Base-by-base conservation (phyloP, 169 alveolate genomes). In the Blepharisma undulans region DNA sequence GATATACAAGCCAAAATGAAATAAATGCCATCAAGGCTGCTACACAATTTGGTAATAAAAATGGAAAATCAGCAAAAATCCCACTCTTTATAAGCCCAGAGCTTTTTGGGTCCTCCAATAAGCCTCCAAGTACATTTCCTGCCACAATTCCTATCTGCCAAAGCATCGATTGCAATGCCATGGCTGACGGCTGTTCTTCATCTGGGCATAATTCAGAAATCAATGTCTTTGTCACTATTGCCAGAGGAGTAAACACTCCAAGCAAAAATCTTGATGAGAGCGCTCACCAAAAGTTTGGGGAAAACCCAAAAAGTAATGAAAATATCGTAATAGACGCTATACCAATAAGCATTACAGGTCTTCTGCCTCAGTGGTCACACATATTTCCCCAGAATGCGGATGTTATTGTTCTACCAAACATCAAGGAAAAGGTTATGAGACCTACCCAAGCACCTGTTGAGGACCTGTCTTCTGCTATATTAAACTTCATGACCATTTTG, bases 41-140 rank as follows among this genome's bases (percentile, higher is more conserved):
- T 32, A 82, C 25, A 29, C 22, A 36, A 19, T 82, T 82, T 18
- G 89, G 89, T 34, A 82, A 32, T 33, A 82, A 29, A 59, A 36
- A 82, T n/a, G 89, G 89, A 59, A n/a, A 48, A 4, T 82, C 76
- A 59, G 25, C 34, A 34, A 82, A 82, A 33, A 82, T 22, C 16
- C 34, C 77, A n/a, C 22, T 36, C 4, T 4, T 27, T 72, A 72
- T 78, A 19, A 78, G 22, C 25, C 82, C 71, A n/a, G 82, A 85
- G 5, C 25, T 19, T 71, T 85, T 72, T 29, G 90, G 80, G 61
- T 85, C 60, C 32, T 18, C 82, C 5, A 85, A 71, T 60, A 85
- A 29, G n/a, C 90, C 90, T 25, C 90, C 90, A 16, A 85, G 2
- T 18, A 27, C 61, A 85, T 85, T 85, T 34, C 90, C 90, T 19